Evolutionary conservation across 257 asterid genomes (phyloP).

Genomic region (Rhazya stricta): DNA sequence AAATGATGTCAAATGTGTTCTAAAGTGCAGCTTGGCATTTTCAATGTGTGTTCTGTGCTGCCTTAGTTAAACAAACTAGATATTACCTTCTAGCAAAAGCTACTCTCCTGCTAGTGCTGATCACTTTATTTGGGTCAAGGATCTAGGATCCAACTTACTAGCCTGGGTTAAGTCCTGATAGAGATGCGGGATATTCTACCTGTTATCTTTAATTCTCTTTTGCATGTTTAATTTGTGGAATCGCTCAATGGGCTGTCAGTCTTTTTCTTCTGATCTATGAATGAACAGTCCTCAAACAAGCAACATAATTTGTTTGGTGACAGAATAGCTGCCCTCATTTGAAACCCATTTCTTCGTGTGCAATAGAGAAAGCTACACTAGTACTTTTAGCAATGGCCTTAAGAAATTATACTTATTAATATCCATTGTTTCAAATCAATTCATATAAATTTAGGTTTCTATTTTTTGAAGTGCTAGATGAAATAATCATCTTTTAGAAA

Average conservation of each 20-base stretch:
- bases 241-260: not conserved
- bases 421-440: not conserved
- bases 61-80: not conserved
- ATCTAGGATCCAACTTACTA: not conserved
- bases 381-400: not conserved
- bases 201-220: not conserved
- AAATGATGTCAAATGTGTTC: not conserved
- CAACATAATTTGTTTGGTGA: not conserved
- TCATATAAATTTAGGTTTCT: not conserved
- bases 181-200: not conserved
- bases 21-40: not conserved
- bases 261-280: not conserved
- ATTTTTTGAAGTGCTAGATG: not conserved
- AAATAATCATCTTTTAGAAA: not conserved
- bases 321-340: not conserved
- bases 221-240: not conserved
- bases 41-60: not conserved
- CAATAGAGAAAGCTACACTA: not conserved
- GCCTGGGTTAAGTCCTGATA: not conserved
- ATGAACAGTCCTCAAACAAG: not conserved
- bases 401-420: not conserved
- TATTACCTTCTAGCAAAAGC: not conserved
- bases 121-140: not conserved
- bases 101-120: not conserved
- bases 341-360: not conserved